Evolutionary conservation across 2,329 filamentous ascomycete species (phyloP).

Genomic region (Coniochaeta pulveracea): DNA sequence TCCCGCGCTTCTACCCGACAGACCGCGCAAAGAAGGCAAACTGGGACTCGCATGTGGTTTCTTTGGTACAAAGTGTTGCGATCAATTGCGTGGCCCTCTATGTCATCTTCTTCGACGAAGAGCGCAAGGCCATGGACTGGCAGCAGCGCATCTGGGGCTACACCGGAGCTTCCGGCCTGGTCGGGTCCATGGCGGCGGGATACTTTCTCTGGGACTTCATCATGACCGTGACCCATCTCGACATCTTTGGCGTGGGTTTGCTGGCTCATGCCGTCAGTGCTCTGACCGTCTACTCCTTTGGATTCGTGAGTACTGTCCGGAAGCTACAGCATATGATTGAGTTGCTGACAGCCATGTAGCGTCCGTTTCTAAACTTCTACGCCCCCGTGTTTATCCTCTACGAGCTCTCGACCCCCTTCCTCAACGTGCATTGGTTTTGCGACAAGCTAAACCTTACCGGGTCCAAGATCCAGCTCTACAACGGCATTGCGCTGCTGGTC

Average conservation of each 20-base stretch:
- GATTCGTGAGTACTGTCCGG: constrained; percentile 53
- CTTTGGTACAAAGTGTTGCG: constrained; percentile 63
- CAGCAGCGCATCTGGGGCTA: constrained; percentile 68
- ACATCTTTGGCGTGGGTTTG: constrained; percentile 66
- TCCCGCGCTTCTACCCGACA: constrained; percentile 50
- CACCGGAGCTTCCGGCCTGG: constrained; percentile 57
- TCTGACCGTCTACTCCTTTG: constrained; percentile 62
- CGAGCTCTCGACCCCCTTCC: constrained; percentile 74
- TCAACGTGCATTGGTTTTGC: constrained; percentile 88
- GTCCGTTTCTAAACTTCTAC: constrained; percentile 79
- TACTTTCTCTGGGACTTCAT: constrained; percentile 80
- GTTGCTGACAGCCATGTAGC: constrained; percentile 29
- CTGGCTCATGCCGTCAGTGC: constrained; percentile 68
- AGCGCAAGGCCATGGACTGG: constrained; percentile 54
- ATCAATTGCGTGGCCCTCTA: constrained; percentile 66
- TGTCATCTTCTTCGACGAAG: constrained; percentile 57
- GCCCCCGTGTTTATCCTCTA: constrained; percentile 73
- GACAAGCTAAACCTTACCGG: constrained; percentile 79
- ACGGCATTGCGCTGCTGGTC: constrained; percentile 59
- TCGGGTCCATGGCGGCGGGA: constrained; percentile 65
- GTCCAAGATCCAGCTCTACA: constrained; percentile 61
- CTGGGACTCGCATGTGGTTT: constrained; percentile 81
- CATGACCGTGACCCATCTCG: constrained; percentile 55
- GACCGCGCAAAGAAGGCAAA: constrained; percentile 56
- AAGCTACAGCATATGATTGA: not conserved